Evolutionary conservation across 176 grass and related monocot genomes (phyloP).

Genomic region (Thalia dealbata): DNA sequence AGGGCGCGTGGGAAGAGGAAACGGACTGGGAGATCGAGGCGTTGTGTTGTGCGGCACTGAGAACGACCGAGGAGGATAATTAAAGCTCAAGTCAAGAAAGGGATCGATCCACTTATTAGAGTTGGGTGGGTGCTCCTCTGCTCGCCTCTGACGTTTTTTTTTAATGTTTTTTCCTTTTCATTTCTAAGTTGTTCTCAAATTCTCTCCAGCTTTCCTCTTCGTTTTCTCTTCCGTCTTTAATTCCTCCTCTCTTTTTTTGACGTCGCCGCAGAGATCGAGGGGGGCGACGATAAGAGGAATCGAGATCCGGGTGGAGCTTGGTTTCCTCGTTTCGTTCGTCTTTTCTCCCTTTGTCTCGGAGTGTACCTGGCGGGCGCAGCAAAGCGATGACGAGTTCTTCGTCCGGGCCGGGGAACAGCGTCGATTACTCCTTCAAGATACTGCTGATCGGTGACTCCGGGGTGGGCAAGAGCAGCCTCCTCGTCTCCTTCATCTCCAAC

Average conservation of each 20-base stretch:
- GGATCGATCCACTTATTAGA: not conserved
- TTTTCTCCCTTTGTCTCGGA: not conserved
- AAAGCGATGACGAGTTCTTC: constrained; percentile 15
- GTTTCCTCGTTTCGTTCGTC: not conserved
- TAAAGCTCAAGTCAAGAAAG: not conserved
- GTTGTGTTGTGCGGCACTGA: no score
- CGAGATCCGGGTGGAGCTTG: not conserved
- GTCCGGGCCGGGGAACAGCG: constrained; percentile 9
- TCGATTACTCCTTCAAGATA: constrained; percentile 21
- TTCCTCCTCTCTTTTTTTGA: not conserved
- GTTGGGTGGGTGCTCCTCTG: not conserved
- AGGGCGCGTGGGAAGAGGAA: no score
- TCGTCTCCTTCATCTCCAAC: constrained; percentile 28
- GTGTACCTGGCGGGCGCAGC: not conserved
- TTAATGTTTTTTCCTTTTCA: not conserved
- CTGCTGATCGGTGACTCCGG: constrained; percentile 24
- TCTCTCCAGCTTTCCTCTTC: not conserved
- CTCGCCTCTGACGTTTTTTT: not conserved
- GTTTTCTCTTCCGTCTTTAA: not conserved
- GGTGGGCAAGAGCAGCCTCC: constrained; percentile 26
- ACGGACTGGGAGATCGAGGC: no score
- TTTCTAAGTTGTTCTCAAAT: not conserved
- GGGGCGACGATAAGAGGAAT: not conserved
- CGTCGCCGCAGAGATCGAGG: constrained; percentile 1
- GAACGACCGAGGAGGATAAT: no score